Base-by-base conservation (phyloP, 192 early-diverging fungal species). In the Coemansia asiatica region DNA sequence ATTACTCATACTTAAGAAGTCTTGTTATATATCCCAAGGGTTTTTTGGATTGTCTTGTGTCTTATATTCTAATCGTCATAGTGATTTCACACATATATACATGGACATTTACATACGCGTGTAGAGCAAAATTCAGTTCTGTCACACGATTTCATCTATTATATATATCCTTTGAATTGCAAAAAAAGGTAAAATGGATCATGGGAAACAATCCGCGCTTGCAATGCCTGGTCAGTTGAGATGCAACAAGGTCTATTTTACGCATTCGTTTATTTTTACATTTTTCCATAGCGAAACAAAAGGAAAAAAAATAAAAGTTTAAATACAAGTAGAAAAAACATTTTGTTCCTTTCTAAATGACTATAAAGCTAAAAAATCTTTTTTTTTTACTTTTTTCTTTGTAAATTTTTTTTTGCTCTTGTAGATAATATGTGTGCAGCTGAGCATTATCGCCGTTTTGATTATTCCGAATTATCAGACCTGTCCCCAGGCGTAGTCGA, bases 181-280 rank as follows among this genome's bases (percentile, higher is more conserved):
- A 33, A 33, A 33, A 44, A 44, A 16, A 16, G 40, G 15, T 1
- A 3, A 44, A 44, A 13, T 44, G 40, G 40, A 44, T 44, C 40
- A 44, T 44, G 40, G 40, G 40, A 44, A 44, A 44, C 40, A 44
- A 16, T 44, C 40, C 40, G 40, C 15, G 40, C 40, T 16, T 16
- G 15, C 15, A 44, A 44, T 44, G 40, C 40, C 40, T 44, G 40
- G 40, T 44, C 40, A 44, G 8, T 44, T 44, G 40, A 44, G 40
- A 44, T 16, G 40, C 40, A 44, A 5, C 40, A 44, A 44, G 6
- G 40, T 44, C 40, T 44, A 44, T 44, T 44, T 44, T 44, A 12
- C 40, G 40, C 40, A 53, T 53, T 53, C 8, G 21, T 53, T 53
- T 53, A 27, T 53, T 26, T 53, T 53, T 53, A 53, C 15, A 44